Base-by-base conservation (phyloP, 2,329 filamentous ascomycete genomes). In the Penicillium fuscoglaucum region DNA sequence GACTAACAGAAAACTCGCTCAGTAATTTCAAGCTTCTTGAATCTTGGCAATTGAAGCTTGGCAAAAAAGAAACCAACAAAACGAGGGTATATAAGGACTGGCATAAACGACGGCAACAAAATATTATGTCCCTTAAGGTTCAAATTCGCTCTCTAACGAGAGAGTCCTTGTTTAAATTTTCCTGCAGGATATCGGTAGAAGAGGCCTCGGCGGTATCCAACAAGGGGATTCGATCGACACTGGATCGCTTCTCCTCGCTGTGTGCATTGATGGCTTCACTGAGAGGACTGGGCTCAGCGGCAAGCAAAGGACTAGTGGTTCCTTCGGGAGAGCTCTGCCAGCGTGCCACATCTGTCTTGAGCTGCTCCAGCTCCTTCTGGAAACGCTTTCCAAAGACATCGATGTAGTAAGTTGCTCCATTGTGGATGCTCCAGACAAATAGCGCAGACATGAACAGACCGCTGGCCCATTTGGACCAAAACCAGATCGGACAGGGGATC, bases 331-430 rank as follows among this genome's bases (percentile, higher is more conserved):
- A 75, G 26, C 68, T 69, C 74, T 96, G 92, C 91, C 91, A 96
- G 73, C 91, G 93, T 46, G 88, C 84, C 9, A 99, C 92, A 70
- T 99, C 95, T 55, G 86, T 86, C 76, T 90, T 93, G 78, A 99
- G 84, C 52, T 88, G 84, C 72, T 99, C 93, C 13, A 99, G 82
- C 75, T 99, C 95, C 72, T 93, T 96, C 80, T 99, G 91, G 81
- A 99, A 98, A 2, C 93, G 87, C 69, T 90, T 96, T 54, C 96
- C 95, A 73, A 98, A 99, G 1, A 98, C 91, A 68, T 99, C 95
- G 70, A 99, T 98, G 76, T 99, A 99, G 76, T 90, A 99, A 0
- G 93, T 98, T 19, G 95, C 91, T 33, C 95, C 95, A 68, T 99
- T 99, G 79, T 97, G 96, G 56, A 97, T 89, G 67, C 91, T 96